These are phyloP conservation scores for Nyssa sinensis DNA, from an alignment of 148 eudicot species.

Conservation along the genomic window DNA sequence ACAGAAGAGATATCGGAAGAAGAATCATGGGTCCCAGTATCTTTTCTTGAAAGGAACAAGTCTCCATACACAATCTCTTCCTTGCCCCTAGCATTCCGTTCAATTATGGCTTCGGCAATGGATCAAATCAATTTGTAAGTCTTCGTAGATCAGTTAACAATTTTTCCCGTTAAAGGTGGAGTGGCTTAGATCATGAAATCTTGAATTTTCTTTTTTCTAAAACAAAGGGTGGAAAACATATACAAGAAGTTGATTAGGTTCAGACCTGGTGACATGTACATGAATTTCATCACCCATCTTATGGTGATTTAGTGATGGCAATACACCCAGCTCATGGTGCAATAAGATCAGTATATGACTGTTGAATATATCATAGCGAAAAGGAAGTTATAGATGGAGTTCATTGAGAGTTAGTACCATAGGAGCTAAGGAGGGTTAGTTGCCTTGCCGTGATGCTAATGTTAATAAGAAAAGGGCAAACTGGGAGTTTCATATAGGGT, in stretches of 20 bases:
- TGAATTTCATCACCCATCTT: not conserved
- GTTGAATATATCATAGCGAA: not conserved
- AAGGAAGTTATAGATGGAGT: not conserved
- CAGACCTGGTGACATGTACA: not conserved
- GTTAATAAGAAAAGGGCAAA: no score
- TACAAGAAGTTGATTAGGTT: not conserved
- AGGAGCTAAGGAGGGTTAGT: no score
- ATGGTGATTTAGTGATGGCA: not conserved
- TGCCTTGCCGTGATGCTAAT: no score
- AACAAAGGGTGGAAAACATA: not conserved
- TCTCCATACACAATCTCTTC: conserved; percentile 87
- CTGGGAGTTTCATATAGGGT: no score
- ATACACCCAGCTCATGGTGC: not conserved
- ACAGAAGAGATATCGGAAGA: conserved; percentile 75
- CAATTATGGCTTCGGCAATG: conserved; percentile 70
- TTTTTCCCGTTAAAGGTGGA: not conserved
- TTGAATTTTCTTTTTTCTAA: no score
- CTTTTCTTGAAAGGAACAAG: conserved; percentile 87
- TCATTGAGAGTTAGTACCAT: not conserved
- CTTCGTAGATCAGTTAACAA: not conserved
- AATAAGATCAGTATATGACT: not conserved
- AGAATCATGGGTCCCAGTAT: conserved; percentile 90
- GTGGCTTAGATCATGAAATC: not conserved
- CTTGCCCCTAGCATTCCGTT: conserved; percentile 83
- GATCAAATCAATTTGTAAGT: conserved; percentile 68